These are phyloP conservation scores for Aspergillus sergii DNA, from an alignment of 2,329 filamentous ascomycete genomes.

Conservation along the genomic window DNA sequence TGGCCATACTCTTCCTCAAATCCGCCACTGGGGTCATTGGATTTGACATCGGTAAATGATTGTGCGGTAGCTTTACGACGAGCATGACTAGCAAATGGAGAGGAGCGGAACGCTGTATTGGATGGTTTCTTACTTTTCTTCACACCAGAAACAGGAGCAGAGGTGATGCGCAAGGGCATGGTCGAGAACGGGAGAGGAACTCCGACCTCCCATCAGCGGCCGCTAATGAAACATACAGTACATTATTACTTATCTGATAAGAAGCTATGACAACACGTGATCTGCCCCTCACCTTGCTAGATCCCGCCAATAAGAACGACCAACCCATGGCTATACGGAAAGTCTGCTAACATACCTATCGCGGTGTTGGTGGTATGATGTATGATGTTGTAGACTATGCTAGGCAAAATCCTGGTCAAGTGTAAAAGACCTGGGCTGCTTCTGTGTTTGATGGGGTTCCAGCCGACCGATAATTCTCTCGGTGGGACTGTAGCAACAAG, in stretches of 20 bases:
- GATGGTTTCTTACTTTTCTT: conserved; percentile 41
- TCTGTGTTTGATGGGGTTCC: neutral
- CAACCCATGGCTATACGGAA: neutral
- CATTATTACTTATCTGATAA: neutral
- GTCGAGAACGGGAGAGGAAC: conserved; percentile 7
- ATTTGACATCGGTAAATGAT: conserved; percentile 27
- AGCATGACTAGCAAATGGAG: conserved; percentile 45
- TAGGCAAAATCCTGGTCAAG: neutral
- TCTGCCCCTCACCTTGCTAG: neutral
- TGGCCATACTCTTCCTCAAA: conserved; percentile 28
- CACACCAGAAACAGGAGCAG: conserved; percentile 50
- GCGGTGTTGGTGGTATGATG: neutral
- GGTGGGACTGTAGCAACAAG: conserved; percentile 5
- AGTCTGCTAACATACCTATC: neutral
- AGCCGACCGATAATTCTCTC: neutral
- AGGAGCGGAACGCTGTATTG: conserved; percentile 32
- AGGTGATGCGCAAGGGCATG: conserved; percentile 53
- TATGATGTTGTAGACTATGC: neutral
- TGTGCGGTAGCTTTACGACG: conserved; percentile 43
- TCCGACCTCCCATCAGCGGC: neutral
- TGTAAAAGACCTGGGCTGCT: neutral
- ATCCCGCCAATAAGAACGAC: neutral
- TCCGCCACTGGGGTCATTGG: conserved; percentile 21
- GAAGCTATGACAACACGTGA: neutral
- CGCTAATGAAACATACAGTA: too few relatives aligned